Base-by-base conservation (phyloP, 2,329 filamentous ascomycete genomes). In the Diaporthe capsici region DNA sequence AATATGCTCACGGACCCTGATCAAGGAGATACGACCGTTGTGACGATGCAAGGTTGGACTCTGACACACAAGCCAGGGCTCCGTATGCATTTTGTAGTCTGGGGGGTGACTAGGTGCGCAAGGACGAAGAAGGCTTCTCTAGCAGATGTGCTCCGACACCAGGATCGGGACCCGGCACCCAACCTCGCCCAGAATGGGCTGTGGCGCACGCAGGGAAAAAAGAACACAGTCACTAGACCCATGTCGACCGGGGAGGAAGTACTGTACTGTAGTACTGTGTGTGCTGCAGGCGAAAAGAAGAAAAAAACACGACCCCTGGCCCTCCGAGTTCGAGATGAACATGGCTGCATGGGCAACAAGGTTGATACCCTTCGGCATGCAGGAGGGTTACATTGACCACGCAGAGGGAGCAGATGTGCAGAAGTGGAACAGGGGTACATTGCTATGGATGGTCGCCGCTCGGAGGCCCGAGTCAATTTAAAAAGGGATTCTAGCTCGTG, bases 331-430 rank as follows among this genome's bases (percentile, higher is more conserved):
- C 65, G 72, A 70, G 57, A 75, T 58, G 75, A 58, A 72, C 68
- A 74, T 65, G 61, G 61, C 42, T 65, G 61, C 61, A 65, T 72
- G 72, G 75, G 44, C 53, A 73, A 15, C 71, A 65, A 73, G 47
- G 60, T 72, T 71, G 55, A 70, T 76, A 63, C 75, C 73, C 73
- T 57, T 55, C n/a, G 60, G 73, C 57, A 76, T 75, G 75, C 73
- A 75, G 57, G 28, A 28, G 51, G 65, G 75, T 76, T 71, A 58
- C 71, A 67, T 70, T 55, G 31, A 68, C 49, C 65, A 57, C 70
- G 70, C 61, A 73, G 61, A 55, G 37, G 49, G 49, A 57, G 61
- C 58, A 67, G 75, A 74, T 44, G 57, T 53, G 39, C 49, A 71
- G 49, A 74, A 37, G 65, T 61, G 57, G 58, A 37, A 72, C 75